Conservation (phyloP, 768 basidiomycete genomes). For the Trametes elegans region DNA sequence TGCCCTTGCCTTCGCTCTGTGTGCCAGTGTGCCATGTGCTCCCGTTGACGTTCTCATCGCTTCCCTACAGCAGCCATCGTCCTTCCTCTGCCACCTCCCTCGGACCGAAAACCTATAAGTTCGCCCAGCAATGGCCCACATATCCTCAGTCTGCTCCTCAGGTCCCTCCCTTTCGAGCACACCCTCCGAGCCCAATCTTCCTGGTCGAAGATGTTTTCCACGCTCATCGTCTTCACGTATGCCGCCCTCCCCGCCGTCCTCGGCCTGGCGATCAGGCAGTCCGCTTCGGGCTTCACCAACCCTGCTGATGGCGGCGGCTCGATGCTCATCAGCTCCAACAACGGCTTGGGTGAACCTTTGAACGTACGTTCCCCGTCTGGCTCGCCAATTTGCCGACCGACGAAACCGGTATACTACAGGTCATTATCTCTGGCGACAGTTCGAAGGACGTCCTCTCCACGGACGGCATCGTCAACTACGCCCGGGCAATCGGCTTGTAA, state of each 20-base stretch:
- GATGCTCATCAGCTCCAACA: conserved; percentile 38
- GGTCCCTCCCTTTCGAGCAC: neutral
- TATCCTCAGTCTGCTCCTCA: neutral
- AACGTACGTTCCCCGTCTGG: conserved; percentile 33
- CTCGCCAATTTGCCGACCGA: neutral
- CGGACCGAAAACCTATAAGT: neutral
- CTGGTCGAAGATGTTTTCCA: conserved; percentile 17
- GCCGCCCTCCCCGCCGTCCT: conserved; percentile 3
- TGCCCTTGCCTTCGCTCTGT: too few species aligned
- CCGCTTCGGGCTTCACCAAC: conserved; percentile 31
- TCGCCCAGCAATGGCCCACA: too few species aligned
- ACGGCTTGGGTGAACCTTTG: conserved; percentile 43
- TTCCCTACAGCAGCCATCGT: too few species aligned
- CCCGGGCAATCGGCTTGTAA: conserved; percentile 62
- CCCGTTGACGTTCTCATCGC: conserved; percentile 3
- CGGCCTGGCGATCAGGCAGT: neutral
- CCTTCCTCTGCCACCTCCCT: neutral
- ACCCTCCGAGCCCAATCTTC: too few species aligned
- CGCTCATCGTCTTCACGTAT: conserved; percentile 13
- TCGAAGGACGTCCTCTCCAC: conserved; percentile 56
- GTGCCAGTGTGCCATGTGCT: too few species aligned
- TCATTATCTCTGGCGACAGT: conserved; percentile 67
- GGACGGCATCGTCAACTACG: conserved; percentile 56
- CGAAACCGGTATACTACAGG: conserved; percentile 27
- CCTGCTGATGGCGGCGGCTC: conserved; percentile 41